Conservation (phyloP, 78 protist species). For the Fonticula alba region DNA sequence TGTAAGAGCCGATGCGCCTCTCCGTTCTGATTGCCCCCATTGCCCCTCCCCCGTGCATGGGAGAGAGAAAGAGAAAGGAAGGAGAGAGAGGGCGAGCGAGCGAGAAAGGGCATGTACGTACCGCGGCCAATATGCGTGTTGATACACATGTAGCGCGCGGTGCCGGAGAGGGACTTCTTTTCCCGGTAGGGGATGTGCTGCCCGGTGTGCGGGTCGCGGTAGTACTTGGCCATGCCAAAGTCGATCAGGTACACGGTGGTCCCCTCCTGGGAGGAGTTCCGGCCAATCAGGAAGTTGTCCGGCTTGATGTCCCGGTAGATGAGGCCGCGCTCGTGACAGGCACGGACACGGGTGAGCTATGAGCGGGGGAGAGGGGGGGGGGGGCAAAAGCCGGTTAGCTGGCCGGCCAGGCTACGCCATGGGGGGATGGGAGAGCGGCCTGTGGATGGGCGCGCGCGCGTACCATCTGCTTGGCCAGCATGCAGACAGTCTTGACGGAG, state of each 20-base stretch:
- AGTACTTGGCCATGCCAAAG: constrained; percentile 92
- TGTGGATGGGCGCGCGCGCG: background rate
- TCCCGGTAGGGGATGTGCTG: constrained; percentile 82
- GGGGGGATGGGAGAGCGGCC: too few species aligned
- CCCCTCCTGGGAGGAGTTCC: constrained; percentile 23
- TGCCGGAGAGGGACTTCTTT: constrained; percentile 73
- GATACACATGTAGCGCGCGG: constrained; percentile 70
- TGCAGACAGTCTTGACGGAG: constrained; percentile 61
- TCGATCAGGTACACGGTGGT: constrained; percentile 56
- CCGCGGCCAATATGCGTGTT: constrained; percentile 67
- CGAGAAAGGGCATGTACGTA: constrained; percentile 7
- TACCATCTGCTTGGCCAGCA: constrained; percentile 87
- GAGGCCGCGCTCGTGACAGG: constrained; percentile 61
- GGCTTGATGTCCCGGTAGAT: constrained; percentile 88
- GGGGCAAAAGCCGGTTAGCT: too few species aligned
- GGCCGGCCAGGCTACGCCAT: too few species aligned
- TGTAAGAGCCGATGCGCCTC: background rate
- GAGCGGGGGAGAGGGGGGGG: too few species aligned
- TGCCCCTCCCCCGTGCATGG: background rate
- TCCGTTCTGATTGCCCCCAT: background rate
- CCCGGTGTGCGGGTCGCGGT: constrained; percentile 72
- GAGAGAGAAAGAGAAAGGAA: constrained; percentile 19
- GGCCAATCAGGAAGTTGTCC: constrained; percentile 89
- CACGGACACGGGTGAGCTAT: constrained; percentile 9
- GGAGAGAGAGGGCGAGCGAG: constrained; percentile 80